Evolutionary conservation across 768 basidiomycete genomes (phyloP), one percentile per base, ranked within the genome.

Genomic region (Candolleomyces efflorescens): DNA sequence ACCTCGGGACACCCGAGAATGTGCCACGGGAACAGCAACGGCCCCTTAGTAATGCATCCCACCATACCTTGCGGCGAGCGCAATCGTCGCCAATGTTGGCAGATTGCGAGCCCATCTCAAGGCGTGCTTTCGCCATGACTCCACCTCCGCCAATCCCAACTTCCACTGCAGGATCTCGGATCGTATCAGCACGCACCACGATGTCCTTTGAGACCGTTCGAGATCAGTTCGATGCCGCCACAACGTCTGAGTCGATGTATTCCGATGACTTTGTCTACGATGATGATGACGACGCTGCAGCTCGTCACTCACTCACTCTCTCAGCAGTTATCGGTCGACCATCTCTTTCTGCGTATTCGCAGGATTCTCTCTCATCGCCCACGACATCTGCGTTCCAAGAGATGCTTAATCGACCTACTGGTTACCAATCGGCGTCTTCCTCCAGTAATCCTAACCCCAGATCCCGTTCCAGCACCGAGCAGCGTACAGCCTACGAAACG

Each of bases 341-440:
- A 3, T 87, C 88, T 18, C 61, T 85, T 26, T 89, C 87, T 12
- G 82, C 84, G 54, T 86, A 87, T 67, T 85, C 87, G 10, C 83
- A 84, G 61, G 77, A 81, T 4, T 91, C 89, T 9, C 52, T 66
- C 11, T 32, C 32, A 46, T 73, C 73, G 10, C 90, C 89, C 1
- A 88, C 89, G 3, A 84, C 79, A 5, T 90, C 89, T n/a, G 87
- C 86, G n/a, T 92, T 92, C 71, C 82, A 83, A 24, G 87, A 89
- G 62, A 82, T 78, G 15, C 67, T 82, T 43, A 77, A 74, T 48
- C 68, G 62, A 23, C 64, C 65, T 32, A 58, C 61, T 41, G 55
- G 63, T 56, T 61, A 60, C 38, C 32, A 32, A 11, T 67, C 69
- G 18, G 38, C 60, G 15, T 62, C 67, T 55, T 64, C 67, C 53